Evolutionary conservation across 441 rosid species (phyloP), one percentile per base, ranked within the genome.

Genomic region (Euphorbia schlechtendalii): DNA sequence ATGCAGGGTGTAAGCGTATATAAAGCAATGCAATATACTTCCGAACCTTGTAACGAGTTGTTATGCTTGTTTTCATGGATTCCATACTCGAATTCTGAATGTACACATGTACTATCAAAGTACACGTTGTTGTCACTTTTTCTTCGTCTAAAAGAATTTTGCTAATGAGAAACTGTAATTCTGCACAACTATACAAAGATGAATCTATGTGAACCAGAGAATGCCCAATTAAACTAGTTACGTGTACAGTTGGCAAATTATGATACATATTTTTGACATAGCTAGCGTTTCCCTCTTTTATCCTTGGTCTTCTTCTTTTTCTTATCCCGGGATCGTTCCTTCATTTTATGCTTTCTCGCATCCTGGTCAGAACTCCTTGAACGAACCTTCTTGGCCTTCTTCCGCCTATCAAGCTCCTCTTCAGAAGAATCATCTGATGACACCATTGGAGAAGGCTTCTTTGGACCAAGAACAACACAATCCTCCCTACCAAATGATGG

Each of bases 251-350:
- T 49, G 25, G 55, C 15, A 51, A 68, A 69, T 24, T 51, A 28
- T 30, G 1, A 17, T 43, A 30, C 67, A 65, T 55, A 18, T 49
- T 49, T 34, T 30, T 24, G n/a, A 52, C 30, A 30, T 17, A 5
- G 60, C 65, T 77, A 56, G 46, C 38, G 69, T 54, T 72, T 65
- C 25, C 78, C 81, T 73, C 69, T 76, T 32, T 69, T 78, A 56
- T 76, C 74, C 51, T 79, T n/a, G n/a, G n/a, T 74, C 62, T 67
- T 77, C 75, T 76, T 80, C 67, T 40, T 81, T 73, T 74, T 81
- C 82, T 74, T 74, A 62, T 81, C 80, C 53, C 68, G 76, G 10
- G 79, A 73, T 77, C 76, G 83, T 14, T 77, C 87, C 76, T 83
- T 80, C 11, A 79, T 70, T 46, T 74, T 76, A 73, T 79, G 86